Percentiles rank a stretch among this genome's conserved stretches.
Conservation (phyloP, 2,329 filamentous ascomycete genomes). For the Colletotrichum sp. region DNA sequence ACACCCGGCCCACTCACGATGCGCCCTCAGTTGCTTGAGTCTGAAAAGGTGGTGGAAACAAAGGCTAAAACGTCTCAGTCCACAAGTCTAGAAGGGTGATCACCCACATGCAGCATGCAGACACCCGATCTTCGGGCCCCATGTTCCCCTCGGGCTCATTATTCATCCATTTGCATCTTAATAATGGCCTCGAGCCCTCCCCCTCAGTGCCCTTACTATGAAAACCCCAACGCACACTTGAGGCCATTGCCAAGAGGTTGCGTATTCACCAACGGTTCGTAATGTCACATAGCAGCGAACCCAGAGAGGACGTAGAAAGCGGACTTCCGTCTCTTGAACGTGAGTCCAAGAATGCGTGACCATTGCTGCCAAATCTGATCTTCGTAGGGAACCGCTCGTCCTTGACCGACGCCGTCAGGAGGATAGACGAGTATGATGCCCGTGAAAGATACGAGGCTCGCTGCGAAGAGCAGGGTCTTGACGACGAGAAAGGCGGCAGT, state of each 20-base stretch:
- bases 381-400: background rate
- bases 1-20: conserved; percentile 11
- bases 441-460: conserved; percentile 34
- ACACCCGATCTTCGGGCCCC: conserved; percentile 13
- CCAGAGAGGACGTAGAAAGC: background rate
- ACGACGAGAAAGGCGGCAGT: conserved; percentile 17
- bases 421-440: conserved; percentile 45
- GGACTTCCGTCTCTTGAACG: background rate
- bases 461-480: conserved; percentile 41
- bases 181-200: background rate
- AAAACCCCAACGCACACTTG: background rate
- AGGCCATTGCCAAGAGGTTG: background rate
- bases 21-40: background rate
- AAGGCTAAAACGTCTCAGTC: conserved; percentile 6
- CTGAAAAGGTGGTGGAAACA: conserved; percentile 5
- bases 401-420: background rate
- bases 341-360: background rate
- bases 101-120: conserved; percentile 17
- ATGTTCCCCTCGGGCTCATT: background rate
- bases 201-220: background rate
- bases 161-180: conserved; percentile 14
- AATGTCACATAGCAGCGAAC: background rate
- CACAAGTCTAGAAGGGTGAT: background rate
- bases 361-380: background rate
- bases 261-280: background rate